Base-by-base conservation (phyloP, 2,329 filamentous ascomycete genomes). In the Arachnomyces sp. region DNA sequence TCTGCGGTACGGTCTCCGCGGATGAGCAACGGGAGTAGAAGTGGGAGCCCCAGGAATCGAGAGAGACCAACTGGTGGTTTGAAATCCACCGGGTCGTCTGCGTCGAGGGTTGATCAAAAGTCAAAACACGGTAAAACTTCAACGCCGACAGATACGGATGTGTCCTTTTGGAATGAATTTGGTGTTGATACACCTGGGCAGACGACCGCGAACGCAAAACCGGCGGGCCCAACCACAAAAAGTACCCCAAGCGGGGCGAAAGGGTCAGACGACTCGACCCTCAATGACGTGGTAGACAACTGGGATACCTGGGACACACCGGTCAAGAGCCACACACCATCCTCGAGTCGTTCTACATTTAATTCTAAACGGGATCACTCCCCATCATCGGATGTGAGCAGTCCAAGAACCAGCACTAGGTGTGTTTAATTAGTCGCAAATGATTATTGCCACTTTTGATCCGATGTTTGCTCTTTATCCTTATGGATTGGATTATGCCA, bases 271-370 rank as follows among this genome's bases (percentile, higher is more conserved):
- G 53, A 50, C 50, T 52, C 50, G 50, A 57, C 52, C 53, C 54
- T 59, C 54, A 55, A 68, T 47, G 70, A 71, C 46, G 63, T 65
- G 34, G 68, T 68, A 46, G 72, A 73, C 38, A 57, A 58, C 39
- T 77, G 73, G 74, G 73, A 74, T 55, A 66, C 61, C 42, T 77
- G 74, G 74, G 74, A 77, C 44, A 69, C 71, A 3, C 70, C 73
- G 13, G 13, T 28, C 40, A 59, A 57, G 51, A 58, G 50, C 46
- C 59, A 68, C 44, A 67, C 66, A 28, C 59, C 65, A 32, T 66
- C 63, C 17, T 65, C 64, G 44, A 63, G 68, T 47, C 71, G 66
- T 48, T 74, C 71, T 13, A 73, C 71, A 28, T 62, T 74, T 34
- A 66, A 66, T 42, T 72, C 72, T 34, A 69, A 69, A 44, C 60